phyloP scores from a whole-genome alignment of 2,329 filamentous ascomycete species.

The Talaromyces sp. region DNA sequence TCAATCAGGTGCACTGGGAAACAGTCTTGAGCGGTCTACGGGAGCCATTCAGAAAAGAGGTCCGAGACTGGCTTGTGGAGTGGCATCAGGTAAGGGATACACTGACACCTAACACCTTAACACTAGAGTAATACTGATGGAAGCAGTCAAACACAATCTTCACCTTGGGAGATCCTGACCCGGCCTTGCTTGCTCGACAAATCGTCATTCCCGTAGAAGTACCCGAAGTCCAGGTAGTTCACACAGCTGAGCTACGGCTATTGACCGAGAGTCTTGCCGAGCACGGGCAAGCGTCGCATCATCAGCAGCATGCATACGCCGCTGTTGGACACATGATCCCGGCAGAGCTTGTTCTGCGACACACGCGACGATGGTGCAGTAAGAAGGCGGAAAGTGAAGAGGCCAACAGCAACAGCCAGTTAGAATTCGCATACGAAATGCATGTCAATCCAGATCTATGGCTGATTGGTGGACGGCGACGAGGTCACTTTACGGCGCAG shows the following conservation, averaged over 20 bases:
- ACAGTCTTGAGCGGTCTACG: slow-evolving; percentile 49
- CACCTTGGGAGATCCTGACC: slow-evolving; percentile 24
- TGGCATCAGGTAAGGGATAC: slow-evolving; percentile 50
- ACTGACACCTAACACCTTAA: no score
- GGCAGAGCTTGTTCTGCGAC: slow-evolving; percentile 46
- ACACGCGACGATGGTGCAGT: slow-evolving; percentile 52
- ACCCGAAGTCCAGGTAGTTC: slow-evolving; percentile 73
- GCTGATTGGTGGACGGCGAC: slow-evolving; percentile 77
- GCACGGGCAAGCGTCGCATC: neutral
- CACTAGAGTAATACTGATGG: slow-evolving; percentile 1
- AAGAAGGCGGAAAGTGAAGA: slow-evolving; percentile 18
- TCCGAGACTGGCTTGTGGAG: slow-evolving; percentile 47
- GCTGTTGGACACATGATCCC: slow-evolving; percentile 44
- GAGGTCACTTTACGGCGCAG: slow-evolving; percentile 62
- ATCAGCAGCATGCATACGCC: slow-evolving; percentile 27
- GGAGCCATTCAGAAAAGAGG: slow-evolving; percentile 34
- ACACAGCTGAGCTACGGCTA: slow-evolving; percentile 56
- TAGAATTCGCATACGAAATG: slow-evolving; percentile 81
- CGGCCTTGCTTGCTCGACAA: slow-evolving; percentile 46
- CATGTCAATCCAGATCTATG: slow-evolving; percentile 68
- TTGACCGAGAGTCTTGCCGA: slow-evolving; percentile 10
- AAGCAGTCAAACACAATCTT: slow-evolving; percentile 30
- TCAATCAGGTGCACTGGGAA: slow-evolving; percentile 51
- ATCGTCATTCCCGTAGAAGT: slow-evolving; percentile 89
- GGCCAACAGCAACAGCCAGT: slow-evolving; percentile 38